phyloP scores from a whole-genome alignment of 495 filamentous ascomycete genomes.

The Sordaria brevicollis region DNA sequence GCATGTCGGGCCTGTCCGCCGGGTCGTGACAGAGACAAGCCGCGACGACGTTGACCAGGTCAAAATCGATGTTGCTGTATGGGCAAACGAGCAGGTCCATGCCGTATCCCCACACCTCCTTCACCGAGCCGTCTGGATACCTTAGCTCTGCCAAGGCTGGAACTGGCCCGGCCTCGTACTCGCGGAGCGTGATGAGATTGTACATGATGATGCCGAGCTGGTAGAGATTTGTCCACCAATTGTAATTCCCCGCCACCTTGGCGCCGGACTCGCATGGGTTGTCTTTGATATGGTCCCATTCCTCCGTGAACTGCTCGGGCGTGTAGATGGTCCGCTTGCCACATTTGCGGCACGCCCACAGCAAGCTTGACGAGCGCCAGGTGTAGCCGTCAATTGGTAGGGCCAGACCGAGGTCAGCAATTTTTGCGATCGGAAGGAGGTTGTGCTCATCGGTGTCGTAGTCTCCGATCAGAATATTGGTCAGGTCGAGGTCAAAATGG shows the following conservation, averaged over 20 bases:
- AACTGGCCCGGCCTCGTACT: not conserved
- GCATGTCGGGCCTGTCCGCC: not conserved
- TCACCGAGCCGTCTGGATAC: not conserved
- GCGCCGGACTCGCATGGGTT: not conserved
- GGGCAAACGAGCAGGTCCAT: not conserved
- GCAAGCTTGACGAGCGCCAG: too few species aligned
- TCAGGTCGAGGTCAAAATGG: slow-evolving; percentile 5
- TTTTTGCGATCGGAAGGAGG: not conserved
- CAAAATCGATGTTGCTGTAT: slow-evolving; percentile 1
- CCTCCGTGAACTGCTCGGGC: slow-evolving; percentile 7
- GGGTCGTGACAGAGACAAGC: not conserved
- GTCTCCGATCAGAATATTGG: slow-evolving; percentile 4
- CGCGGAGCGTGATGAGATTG: not conserved
- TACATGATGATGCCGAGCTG: slow-evolving; percentile 5
- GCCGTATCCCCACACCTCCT: not conserved
- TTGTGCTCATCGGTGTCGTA: not conserved
- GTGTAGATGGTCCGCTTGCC: not conserved
- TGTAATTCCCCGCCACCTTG: slow-evolving; percentile 4
- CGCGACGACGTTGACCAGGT: not conserved
- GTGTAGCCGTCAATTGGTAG: not conserved
- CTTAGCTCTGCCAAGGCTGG: not conserved
- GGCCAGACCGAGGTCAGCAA: slow-evolving; percentile 4
- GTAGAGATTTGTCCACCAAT: slow-evolving; percentile 7
- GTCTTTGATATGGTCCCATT: slow-evolving; percentile 6
- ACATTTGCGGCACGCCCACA: not conserved